These are phyloP conservation scores for Cynara cardunculus DNA, from an alignment of 129 eudicot species.

Conservation along the genomic window DNA sequence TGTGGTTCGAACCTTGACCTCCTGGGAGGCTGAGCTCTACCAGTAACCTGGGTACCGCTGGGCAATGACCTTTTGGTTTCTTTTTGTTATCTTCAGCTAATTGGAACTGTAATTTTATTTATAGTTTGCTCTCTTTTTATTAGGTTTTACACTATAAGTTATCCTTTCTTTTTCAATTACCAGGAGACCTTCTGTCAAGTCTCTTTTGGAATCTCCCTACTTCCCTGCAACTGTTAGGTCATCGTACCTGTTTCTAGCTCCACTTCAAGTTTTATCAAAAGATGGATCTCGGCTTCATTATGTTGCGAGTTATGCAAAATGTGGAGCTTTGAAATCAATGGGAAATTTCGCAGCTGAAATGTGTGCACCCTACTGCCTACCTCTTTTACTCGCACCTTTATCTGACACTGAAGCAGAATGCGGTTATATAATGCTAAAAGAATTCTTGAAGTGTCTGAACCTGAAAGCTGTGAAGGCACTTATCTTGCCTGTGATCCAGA, in stretches of 20 bases:
- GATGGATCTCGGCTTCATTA: conserved; percentile 70
- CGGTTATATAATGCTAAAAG: conserved; percentile 61
- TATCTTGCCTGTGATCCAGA: conserved; percentile 80
- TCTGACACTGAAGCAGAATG: conserved; percentile 87
- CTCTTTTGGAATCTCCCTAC: conserved; percentile 91
- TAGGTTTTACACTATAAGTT: neutral
- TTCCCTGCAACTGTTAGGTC: conserved; percentile 76
- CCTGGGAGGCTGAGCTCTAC: neutral
- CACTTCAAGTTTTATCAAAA: conserved; percentile 76
- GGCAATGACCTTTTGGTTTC: neutral
- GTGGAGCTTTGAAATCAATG: conserved; percentile 82
- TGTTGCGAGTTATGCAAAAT: conserved; percentile 74
- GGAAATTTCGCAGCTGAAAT: conserved; percentile 86
- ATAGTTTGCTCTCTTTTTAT: neutral
- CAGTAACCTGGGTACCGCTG: neutral
- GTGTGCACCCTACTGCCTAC: conserved; percentile 88
- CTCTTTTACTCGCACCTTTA: conserved; percentile 52
- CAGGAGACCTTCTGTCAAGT: conserved; percentile 89
- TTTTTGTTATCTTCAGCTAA: neutral
- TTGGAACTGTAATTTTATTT: neutral
- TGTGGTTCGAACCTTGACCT: neutral
- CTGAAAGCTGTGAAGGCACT: conserved; percentile 57
- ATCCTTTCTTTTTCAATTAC: neutral
- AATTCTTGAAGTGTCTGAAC: conserved; percentile 66
- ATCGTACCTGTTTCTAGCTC: conserved; percentile 75